Conservation (phyloP, 257 asterid species). For the Nemophila menziesii region DNA sequence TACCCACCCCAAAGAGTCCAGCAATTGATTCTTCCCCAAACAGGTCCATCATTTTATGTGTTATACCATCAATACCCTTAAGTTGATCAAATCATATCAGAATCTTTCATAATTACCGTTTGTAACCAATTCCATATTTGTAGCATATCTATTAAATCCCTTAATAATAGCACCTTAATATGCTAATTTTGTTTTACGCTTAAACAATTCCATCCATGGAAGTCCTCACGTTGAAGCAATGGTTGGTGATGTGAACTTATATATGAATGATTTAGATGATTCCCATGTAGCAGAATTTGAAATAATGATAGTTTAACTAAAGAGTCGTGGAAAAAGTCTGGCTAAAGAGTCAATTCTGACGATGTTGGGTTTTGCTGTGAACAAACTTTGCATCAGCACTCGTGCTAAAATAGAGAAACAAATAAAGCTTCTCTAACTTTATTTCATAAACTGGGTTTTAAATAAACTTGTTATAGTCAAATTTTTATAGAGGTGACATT, state of each 20-base stretch:
- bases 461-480: conserved; percentile 50
- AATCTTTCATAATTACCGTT: too few species aligned
- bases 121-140: too few species aligned
- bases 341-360: conserved; percentile 68
- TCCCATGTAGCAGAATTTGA: conserved; percentile 67
- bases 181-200: too few species aligned
- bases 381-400: conserved; percentile 40
- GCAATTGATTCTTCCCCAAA: too few species aligned
- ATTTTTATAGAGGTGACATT: conserved; percentile 83
- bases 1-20: too few species aligned
- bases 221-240: conserved; percentile 74
- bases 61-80: too few species aligned
- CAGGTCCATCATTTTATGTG: too few species aligned
- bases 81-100: too few species aligned
- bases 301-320: conserved; percentile 82
- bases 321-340: conserved; percentile 85
- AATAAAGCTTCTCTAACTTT: conserved; percentile 66
- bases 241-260: conserved; percentile 91
- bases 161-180: too few species aligned
- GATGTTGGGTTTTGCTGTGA: conserved; percentile 73
- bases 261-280: conserved; percentile 80
- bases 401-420: conserved; percentile 63
- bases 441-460: conserved; percentile 72
- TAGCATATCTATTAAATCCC: too few species aligned
- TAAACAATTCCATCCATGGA: conserved; percentile 59